A percentile compares a stretch with the other conserved stretches of the same genome.
Evolutionary conservation across 2,329 filamentous ascomycete species (phyloP).

Genomic region (Microdochium trichocladiopsis): DNA sequence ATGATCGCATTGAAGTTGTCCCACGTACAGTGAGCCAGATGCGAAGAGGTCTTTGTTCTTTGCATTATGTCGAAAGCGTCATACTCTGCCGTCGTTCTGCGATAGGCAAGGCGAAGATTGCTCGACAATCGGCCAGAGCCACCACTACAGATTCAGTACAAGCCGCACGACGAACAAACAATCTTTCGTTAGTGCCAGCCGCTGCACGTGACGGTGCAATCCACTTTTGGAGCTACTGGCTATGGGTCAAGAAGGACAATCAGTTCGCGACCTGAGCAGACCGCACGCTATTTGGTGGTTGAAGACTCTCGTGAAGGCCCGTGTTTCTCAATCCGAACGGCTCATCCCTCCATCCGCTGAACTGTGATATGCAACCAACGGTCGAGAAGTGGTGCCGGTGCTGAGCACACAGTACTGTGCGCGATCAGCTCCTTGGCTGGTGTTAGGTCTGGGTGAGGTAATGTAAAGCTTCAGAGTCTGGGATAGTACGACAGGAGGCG

Average conservation of each 20-base stretch:
- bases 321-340: neutral
- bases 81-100: too few species aligned
- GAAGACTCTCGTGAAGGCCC: neutral
- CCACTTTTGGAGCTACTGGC: too few species aligned
- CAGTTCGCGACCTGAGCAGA: neutral
- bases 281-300: neutral
- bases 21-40: too few species aligned
- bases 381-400: neutral
- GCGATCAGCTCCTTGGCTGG: neutral
- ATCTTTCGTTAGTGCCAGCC: too few species aligned
- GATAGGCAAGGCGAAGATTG: too few species aligned
- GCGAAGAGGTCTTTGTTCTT: too few species aligned
- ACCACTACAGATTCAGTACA: too few species aligned
- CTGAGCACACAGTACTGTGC: neutral
- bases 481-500: neutral
- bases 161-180: too few species aligned
- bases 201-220: too few species aligned
- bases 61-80: too few species aligned
- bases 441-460: neutral
- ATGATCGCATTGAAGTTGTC: too few species aligned
- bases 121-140: too few species aligned
- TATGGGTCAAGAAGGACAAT: neutral
- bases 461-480: neutral
- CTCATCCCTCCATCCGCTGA: neutral
- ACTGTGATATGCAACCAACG: neutral